Evolutionary conservation across 164 flowering plant genomes (phyloP), one percentile per base, ranked within the genome.

Genomic region (Euptelea pleiosperma): DNA sequence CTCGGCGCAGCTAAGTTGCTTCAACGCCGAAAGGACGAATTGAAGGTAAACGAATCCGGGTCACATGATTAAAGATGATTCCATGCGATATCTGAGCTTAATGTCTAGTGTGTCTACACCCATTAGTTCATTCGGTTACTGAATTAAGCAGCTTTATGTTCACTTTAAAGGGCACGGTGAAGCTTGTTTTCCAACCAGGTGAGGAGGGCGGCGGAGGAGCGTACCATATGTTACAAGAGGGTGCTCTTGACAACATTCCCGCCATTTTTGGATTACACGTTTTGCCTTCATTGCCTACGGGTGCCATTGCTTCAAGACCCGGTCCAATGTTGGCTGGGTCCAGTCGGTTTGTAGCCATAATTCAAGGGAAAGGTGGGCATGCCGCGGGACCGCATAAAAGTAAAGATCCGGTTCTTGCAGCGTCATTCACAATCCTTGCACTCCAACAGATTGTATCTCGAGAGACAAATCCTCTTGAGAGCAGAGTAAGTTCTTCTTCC

Each of bases 131-230:
- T 24, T 50, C 2, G n/a, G 24, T 21, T 25, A n/a, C n/a, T 14
- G n/a, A 9, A 5, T 16, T 16, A n/a, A 6, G 33, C 12, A 7
- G 7, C 6, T n/a, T 29, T 21, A 26, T 40, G 8, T 34, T 18
- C 2, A 12, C 18, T 43, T 57, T 42, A 8, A 63, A 91, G 92
- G 98, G 94, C 25, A 86, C 90, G 2, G 80, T 91, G 40, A 84
- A 85, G 78, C 87, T 89, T 6, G 78, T 91, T 16, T 91, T 91
- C 66, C 98, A 89, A 61, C 98, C 96, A 0, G 98, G 62, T 18
- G 95, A 89, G 67, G 98, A 91, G 67, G 84, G 89, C 34, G 11
- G 40, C 21, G 87, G 79, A 0, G 95, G 98, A 21, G 96, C 98
- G 2, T 77, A 75, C 66, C 79, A 82, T 70, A 75, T 91, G 85